phyloP scores from a whole-genome alignment of 225 moss, liverwort and hornwort genomes.

The Ulota crispa region DNA sequence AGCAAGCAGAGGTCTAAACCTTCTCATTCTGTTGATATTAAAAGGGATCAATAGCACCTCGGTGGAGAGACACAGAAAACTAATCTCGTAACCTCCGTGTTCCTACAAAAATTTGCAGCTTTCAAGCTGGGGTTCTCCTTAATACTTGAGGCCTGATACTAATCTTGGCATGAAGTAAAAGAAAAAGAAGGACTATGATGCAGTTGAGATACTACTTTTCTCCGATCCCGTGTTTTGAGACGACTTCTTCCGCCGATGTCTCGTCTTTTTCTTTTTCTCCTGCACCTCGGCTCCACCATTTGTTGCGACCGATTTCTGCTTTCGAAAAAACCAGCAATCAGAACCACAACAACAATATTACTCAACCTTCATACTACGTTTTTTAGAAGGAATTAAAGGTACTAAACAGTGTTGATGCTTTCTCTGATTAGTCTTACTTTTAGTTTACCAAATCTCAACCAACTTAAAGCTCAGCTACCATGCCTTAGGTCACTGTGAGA shows the following conservation, averaged over 20 bases:
- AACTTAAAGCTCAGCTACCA: neutral
- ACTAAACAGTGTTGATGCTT: neutral
- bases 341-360: neutral
- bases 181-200: constrained; percentile 7
- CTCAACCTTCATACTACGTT: neutral
- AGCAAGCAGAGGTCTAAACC: neutral
- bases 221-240: constrained; percentile 12
- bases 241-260: constrained; percentile 29
- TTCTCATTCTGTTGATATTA: neutral
- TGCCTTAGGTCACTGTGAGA: neutral
- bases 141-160: neutral
- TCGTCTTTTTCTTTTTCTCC: constrained; percentile 27
- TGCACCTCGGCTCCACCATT: constrained; percentile 17
- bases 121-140: neutral
- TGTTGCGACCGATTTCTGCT: constrained; percentile 22
- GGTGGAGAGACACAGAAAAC: neutral
- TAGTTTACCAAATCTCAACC: neutral
- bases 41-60: neutral
- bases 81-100: neutral
- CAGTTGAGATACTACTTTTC: constrained; percentile 22
- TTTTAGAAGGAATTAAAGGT: neutral
- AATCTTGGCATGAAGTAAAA: neutral
- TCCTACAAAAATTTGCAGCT: constrained; percentile 41
- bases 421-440: neutral
- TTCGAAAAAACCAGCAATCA: neutral